phyloP scores from a whole-genome alignment of 306 rosid genomes.

The Glycine tomentella region DNA sequence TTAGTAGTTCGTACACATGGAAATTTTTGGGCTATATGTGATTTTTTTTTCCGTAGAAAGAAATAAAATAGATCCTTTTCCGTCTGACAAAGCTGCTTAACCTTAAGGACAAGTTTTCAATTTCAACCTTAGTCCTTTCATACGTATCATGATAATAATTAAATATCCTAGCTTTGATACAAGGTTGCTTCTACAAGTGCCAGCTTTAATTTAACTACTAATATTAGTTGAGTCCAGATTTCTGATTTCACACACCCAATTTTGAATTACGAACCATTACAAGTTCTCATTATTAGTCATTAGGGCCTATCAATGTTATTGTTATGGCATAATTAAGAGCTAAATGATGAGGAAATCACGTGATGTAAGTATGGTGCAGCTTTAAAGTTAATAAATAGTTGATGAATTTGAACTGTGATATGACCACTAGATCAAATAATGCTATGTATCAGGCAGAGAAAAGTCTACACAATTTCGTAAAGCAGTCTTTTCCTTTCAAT shows the following conservation, averaged over 20 bases:
- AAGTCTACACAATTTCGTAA: slow-evolving; percentile 34
- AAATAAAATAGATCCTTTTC: slow-evolving; percentile 33
- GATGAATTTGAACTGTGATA: slow-evolving; percentile 41
- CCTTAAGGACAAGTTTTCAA: slow-evolving; percentile 43
- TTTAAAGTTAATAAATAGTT: slow-evolving; percentile 41
- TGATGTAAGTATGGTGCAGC: slow-evolving; percentile 32
- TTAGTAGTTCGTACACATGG: slow-evolving; percentile 25
- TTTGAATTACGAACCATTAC: not conserved
- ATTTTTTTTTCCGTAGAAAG: slow-evolving; percentile 25
- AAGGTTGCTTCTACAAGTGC: slow-evolving; percentile 3
- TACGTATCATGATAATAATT: slow-evolving; percentile 28
- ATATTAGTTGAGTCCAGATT: not conserved
- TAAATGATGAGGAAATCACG: slow-evolving; percentile 39
- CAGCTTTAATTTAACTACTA: slow-evolving; percentile 40
- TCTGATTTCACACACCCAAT: not conserved
- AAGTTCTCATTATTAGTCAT: not conserved
- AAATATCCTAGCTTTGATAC: slow-evolving; percentile 33
- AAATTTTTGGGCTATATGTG: slow-evolving; percentile 25
- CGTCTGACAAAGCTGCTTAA: slow-evolving; percentile 49
- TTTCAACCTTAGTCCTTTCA: slow-evolving; percentile 44
- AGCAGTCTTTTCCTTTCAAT: slow-evolving; percentile 46
- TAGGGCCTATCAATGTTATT: slow-evolving; percentile 3
- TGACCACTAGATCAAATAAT: slow-evolving; percentile 39
- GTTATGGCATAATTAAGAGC: slow-evolving; percentile 37
- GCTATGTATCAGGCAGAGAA: slow-evolving; percentile 39